Evolutionary conservation across 257 asterid species (phyloP), one percentile per base, ranked within the genome.

Genomic region (Solanum etuberosum): DNA sequence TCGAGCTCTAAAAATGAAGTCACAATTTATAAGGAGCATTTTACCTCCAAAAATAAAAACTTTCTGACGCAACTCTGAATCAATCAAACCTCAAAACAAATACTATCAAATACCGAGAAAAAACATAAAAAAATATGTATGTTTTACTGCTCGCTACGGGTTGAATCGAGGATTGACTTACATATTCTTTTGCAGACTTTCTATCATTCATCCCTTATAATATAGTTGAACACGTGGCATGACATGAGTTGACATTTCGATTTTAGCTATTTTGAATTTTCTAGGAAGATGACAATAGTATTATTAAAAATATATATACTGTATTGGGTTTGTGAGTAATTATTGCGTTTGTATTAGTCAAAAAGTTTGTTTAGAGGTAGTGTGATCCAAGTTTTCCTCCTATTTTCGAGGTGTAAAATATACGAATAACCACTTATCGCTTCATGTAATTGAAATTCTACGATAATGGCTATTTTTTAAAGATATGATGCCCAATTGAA

Each of bases 21-120:
- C 4, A 6, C 1, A 0, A 5, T 65, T 3, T 1, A 51, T 2
- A 51, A 1, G 0, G 2, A 15, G 3, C 8, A 48, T 48, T 48
- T 48, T 48, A 48, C 21, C 1, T 15, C 20, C 1, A 40, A 51
- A 51, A 51, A 1, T 25, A 1, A 65, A 65, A 0, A 2, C 1
- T 12, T 12, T 65, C 0, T 1, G 1, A 27, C 2, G 3, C 9
- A 51, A 51, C 9, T 51, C 4, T 12, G 0, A 11, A 65, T 12
- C 11, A 65, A 11, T 65, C 11, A 1, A 12, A 27, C 0, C 34
- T 29, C 9, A 25, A 1, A 12, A 10, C 0, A 0, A 5, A 16
- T 16, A n/a, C n/a, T n/a, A 51, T 16, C 1, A 51, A 51, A 16
- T 2, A 16, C 0, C 1, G 61, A 51, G 3, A 0, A 1, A 5